Evolutionary conservation across 331 rosid genomes (phyloP).

Genomic region (Arachis monticola): DNA sequence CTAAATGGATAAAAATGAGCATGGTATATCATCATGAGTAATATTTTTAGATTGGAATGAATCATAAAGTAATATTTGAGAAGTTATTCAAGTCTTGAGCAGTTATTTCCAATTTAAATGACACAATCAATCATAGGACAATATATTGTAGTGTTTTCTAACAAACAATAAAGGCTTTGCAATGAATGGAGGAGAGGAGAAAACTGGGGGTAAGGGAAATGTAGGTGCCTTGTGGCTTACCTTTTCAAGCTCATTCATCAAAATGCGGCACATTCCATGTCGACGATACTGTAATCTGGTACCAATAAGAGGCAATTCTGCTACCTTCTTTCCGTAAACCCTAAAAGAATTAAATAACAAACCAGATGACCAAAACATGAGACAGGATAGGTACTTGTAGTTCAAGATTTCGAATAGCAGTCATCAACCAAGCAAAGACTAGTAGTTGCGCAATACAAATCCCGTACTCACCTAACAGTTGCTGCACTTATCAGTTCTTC

Average conservation of each 20-base stretch:
- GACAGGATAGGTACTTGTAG: conserved; percentile 22
- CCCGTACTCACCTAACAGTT: conserved; percentile 66
- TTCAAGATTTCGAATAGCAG: neutral
- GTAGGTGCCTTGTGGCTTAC: conserved; percentile 39
- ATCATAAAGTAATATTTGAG: neutral
- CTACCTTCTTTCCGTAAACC: conserved; percentile 75
- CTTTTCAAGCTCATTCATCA: conserved; percentile 89
- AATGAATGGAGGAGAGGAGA: neutral
- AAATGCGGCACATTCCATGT: conserved; percentile 83
- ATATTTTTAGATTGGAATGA: neutral
- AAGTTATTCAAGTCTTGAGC: neutral
- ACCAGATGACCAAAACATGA: neutral
- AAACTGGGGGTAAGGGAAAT: neutral
- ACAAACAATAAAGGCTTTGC: neutral
- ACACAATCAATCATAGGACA: neutral
- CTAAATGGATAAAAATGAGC: neutral
- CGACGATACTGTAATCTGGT: conserved; percentile 79
- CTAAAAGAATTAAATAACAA: conserved; percentile 45
- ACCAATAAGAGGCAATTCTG: conserved; percentile 87
- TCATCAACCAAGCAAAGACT: conserved; percentile 35
- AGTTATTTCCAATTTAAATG: neutral
- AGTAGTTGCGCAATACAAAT: conserved; percentile 17
- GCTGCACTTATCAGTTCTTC: conserved; percentile 85
- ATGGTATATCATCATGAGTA: neutral
- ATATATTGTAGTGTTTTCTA: neutral